A percentile compares a stretch with the other conserved stretches of the same genome.
Conservation (phyloP, 257 asterid genomes). For the Solanum piurae region DNA sequence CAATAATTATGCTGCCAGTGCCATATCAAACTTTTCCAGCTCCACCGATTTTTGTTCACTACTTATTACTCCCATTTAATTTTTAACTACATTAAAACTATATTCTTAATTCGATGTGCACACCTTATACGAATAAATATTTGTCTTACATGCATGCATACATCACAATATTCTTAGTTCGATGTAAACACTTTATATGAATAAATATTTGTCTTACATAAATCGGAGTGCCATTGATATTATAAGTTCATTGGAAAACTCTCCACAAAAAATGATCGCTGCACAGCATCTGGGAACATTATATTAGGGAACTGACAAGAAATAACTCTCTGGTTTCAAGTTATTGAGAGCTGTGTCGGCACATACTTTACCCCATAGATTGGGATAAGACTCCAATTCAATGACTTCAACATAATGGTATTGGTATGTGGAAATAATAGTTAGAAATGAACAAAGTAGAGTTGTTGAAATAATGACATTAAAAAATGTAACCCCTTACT, state of each 20-base stretch:
- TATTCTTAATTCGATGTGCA: too few species aligned
- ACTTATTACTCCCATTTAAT: neutral
- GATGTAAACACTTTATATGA: neutral
- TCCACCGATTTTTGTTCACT: neutral
- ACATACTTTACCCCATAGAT: neutral
- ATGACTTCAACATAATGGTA: neutral
- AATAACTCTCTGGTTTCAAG: neutral
- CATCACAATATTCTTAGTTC: neutral
- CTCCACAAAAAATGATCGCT: neutral
- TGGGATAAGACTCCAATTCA: neutral
- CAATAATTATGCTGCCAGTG: neutral
- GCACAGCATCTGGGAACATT: neutral
- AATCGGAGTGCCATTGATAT: neutral
- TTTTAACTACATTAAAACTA: too few species aligned
- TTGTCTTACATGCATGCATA: too few species aligned
- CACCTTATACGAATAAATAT: too few species aligned
- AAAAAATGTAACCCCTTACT: neutral
- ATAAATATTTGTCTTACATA: neutral
- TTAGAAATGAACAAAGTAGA: neutral
- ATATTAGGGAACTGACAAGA: neutral
- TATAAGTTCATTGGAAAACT: neutral
- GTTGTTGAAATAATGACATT: neutral
- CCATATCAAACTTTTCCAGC: neutral
- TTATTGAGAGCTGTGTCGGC: neutral
- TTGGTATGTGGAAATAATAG: neutral